Percentiles rank a stretch among this genome's conserved stretches.
phyloP scores from a whole-genome alignment of 257 asterid species.

The Fraxinus cuspidata region DNA sequence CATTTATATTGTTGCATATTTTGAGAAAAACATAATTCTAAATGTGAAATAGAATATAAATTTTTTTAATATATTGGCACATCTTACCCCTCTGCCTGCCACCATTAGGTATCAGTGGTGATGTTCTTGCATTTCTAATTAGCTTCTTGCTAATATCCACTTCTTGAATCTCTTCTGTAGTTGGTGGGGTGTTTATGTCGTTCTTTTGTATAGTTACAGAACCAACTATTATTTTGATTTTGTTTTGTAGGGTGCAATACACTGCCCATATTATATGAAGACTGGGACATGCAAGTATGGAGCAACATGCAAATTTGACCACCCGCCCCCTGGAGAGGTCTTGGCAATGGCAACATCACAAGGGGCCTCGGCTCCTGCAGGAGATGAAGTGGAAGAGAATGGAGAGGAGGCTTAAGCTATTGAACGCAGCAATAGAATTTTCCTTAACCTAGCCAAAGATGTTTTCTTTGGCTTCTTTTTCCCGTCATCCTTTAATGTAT shows the following conservation, averaged over 20 bases:
- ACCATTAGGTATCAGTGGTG: neutral
- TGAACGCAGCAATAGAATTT: neutral
- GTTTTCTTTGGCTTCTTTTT: neutral
- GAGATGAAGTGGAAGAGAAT: constrained; percentile 35
- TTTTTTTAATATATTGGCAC: neutral
- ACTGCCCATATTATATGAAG: constrained; percentile 95
- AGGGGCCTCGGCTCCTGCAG: constrained; percentile 38
- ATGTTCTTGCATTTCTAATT: neutral
- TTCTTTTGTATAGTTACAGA: constrained; percentile 10
- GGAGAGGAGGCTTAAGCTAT: constrained; percentile 33
- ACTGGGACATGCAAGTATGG: constrained; percentile 92
- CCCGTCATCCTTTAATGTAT: constrained; percentile 14
- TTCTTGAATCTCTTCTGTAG: neutral
- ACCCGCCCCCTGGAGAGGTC: constrained; percentile 95
- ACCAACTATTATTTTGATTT: constrained; percentile 15
- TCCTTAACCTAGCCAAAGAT: neutral
- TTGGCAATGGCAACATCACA: constrained; percentile 49
- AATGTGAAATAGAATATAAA: neutral
- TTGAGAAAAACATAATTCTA: neutral
- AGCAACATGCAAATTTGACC: constrained; percentile 85
- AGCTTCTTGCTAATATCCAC: neutral
- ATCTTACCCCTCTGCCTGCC: neutral
- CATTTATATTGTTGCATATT: neutral
- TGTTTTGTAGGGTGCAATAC: constrained; percentile 67
- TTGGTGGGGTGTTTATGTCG: neutral